Percentiles rank a stretch among this genome's conserved stretches.
These are phyloP conservation scores for Paecilomyces sp. DNA, from an alignment of 2,329 filamentous ascomycete genomes.

Conservation along the genomic window DNA sequence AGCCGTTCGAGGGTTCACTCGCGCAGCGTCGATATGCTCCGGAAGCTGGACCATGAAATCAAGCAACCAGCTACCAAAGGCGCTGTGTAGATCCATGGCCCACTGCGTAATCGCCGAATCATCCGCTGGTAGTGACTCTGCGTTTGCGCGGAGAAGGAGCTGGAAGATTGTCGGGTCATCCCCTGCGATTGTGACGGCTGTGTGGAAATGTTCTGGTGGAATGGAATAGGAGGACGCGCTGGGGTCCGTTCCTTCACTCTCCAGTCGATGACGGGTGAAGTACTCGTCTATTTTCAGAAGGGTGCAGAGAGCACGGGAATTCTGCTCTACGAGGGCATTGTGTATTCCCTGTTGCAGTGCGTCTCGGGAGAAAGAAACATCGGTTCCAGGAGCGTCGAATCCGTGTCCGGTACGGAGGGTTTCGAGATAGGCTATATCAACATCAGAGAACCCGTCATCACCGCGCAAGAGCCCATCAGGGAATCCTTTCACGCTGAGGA, in stretches of 20 bases:
- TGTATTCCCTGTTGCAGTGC: slow-evolving; percentile 33
- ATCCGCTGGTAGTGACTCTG: slow-evolving; percentile 30
- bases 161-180: slow-evolving; percentile 21
- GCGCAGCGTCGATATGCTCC: slow-evolving; percentile 11
- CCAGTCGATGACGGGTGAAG: slow-evolving; percentile 11
- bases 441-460: slow-evolving; percentile 19
- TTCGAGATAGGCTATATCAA: slow-evolving; percentile 27
- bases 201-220: slow-evolving; percentile 26
- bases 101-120: slow-evolving; percentile 29
- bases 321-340: slow-evolving; percentile 27
- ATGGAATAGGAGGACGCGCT: slow-evolving; percentile 7
- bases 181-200: slow-evolving; percentile 18
- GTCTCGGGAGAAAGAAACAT: slow-evolving; percentile 20
- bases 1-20: slow-evolving; percentile 6
- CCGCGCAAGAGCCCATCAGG: slow-evolving; percentile 24
- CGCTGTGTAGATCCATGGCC: slow-evolving; percentile 20
- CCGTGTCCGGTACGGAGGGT: slow-evolving; percentile 26
- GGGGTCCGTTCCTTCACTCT: not conserved
- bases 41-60: slow-evolving; percentile 27
- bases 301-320: slow-evolving; percentile 21
- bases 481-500: slow-evolving; percentile 15
- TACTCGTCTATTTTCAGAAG: slow-evolving; percentile 34
- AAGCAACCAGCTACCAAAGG: slow-evolving; percentile 28
- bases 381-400: slow-evolving; percentile 9
- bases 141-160: slow-evolving; percentile 28